Evolutionary conservation across 2,329 filamentous ascomycete genomes (phyloP).

Genomic region (Fusarium pininemorale): DNA sequence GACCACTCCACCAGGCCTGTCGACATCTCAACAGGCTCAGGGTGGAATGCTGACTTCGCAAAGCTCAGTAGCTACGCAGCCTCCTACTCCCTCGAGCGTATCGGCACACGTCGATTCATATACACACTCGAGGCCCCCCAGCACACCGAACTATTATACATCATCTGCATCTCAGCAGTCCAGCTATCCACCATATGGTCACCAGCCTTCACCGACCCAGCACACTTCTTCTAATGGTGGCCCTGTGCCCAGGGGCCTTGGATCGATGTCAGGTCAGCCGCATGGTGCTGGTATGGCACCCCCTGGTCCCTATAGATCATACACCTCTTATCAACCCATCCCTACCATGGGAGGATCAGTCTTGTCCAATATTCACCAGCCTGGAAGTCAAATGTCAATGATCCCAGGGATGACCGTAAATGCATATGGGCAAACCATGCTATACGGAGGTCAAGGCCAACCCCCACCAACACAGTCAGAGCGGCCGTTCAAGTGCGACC

Average conservation of each 20-base stretch:
- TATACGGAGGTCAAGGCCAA: conserved; percentile 66
- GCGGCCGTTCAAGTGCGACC: conserved; percentile 92
- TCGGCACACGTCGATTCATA: conserved; percentile 69
- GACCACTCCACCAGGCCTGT: conserved; percentile 42
- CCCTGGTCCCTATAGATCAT: conserved; percentile 61
- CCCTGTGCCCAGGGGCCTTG: conserved; percentile 52
- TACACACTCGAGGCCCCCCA: conserved; percentile 58
- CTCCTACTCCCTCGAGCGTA: conserved; percentile 59
- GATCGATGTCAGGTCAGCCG: conserved; percentile 41
- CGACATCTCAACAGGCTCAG: conserved; percentile 44
- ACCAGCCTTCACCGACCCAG: conserved; percentile 50
- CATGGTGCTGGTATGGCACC: conserved; percentile 52
- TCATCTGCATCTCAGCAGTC: conserved; percentile 58
- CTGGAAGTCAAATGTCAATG: conserved; percentile 75
- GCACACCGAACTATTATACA: conserved; percentile 70
- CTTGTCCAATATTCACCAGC: conserved; percentile 81
- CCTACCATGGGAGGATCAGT: conserved; percentile 73
- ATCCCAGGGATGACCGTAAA: conserved; percentile 66
- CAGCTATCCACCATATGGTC: conserved; percentile 56
- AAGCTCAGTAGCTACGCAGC: conserved; percentile 50
- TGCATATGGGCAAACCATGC: conserved; percentile 67
- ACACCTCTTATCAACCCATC: conserved; percentile 59
- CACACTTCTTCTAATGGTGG: conserved; percentile 57
- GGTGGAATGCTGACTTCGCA: conserved; percentile 43
- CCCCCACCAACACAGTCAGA: conserved; percentile 67